phyloP scores from a whole-genome alignment of 352 stramenopile species.

The Pythium aristosporum region DNA sequence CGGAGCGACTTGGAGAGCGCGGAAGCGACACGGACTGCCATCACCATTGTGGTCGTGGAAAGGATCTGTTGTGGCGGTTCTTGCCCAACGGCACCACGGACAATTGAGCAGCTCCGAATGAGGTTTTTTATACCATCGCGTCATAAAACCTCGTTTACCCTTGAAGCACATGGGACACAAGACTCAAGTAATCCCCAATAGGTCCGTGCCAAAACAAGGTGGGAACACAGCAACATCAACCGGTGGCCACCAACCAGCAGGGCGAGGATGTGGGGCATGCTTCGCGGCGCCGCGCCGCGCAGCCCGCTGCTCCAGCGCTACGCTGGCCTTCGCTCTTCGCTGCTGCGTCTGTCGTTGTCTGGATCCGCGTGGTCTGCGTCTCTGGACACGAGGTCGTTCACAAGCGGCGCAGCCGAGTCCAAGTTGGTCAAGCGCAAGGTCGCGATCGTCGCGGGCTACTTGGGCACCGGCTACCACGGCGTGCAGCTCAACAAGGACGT shows the following conservation, averaged over 20 bases:
- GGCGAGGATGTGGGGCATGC: slow-evolving; percentile 9
- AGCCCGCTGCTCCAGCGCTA: slow-evolving; percentile 5
- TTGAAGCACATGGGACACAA: slow-evolving; percentile 13
- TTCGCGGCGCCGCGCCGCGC: slow-evolving; percentile 5
- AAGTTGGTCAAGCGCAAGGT: slow-evolving; percentile 87
- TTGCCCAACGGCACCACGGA: slow-evolving; percentile 9
- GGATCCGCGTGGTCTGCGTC: slow-evolving; percentile 3
- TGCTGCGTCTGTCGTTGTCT: slow-evolving; percentile 9
- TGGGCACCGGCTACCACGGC: slow-evolving; percentile 69
- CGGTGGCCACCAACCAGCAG: background rate
- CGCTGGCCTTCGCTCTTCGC: background rate
- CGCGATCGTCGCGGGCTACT: slow-evolving; percentile 83
- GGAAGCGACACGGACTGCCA: slow-evolving; percentile 56
- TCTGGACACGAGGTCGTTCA: slow-evolving; percentile 8
- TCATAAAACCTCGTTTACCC: slow-evolving; percentile 20
- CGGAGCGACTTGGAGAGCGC: slow-evolving; percentile 56
- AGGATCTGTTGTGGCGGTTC: slow-evolving; percentile 19
- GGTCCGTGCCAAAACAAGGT: slow-evolving; percentile 13
- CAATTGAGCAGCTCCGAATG: background rate
- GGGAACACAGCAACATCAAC: slow-evolving; percentile 15
- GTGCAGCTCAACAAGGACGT: slow-evolving; percentile 82
- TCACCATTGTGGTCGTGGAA: slow-evolving; percentile 21
- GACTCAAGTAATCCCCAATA: slow-evolving; percentile 18
- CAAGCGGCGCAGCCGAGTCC: background rate
- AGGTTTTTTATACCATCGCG: slow-evolving; percentile 10